Evolutionary conservation across 768 basidiomycete genomes (phyloP).

Genomic region (Rhodotorula graminis): DNA sequence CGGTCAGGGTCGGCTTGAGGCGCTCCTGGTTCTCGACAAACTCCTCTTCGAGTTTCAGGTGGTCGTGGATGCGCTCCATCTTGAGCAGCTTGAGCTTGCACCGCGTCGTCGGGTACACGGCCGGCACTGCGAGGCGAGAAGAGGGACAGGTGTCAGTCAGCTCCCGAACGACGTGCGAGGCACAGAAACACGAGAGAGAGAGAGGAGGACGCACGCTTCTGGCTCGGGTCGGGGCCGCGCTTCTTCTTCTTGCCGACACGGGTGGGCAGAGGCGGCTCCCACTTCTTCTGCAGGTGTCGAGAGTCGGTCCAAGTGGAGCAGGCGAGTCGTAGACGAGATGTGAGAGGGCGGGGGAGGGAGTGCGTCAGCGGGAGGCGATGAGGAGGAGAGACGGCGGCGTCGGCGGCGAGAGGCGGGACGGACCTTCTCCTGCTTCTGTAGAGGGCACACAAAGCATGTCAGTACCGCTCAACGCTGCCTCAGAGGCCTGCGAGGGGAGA

Average conservation of each 20-base stretch:
- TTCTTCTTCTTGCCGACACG: constrained; percentile 93
- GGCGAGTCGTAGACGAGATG: background rate
- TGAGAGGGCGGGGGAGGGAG: background rate
- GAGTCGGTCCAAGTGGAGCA: background rate
- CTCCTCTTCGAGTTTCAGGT: constrained; percentile 88
- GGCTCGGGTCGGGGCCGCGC: constrained; percentile 82
- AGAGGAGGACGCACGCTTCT: constrained; percentile 52
- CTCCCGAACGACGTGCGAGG: no score
- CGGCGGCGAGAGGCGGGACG: background rate
- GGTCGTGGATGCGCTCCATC: constrained; percentile 97
- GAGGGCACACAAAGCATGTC: background rate
- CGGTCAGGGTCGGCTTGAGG: constrained; percentile 74
- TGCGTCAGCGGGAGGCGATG: constrained; percentile 28
- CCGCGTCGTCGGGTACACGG: constrained; percentile 88
- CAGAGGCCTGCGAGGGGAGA: background rate
- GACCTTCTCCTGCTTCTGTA: constrained; percentile 39
- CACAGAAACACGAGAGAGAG: background rate
- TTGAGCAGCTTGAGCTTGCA: constrained; percentile 93
- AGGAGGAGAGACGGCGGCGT: background rate
- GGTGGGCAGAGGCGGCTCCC: constrained; percentile 96
- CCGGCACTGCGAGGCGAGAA: constrained; percentile 68
- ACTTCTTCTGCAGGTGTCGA: constrained; percentile 67
- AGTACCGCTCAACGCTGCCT: background rate
- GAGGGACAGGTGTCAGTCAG: no score
- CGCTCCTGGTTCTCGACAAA: constrained; percentile 89